Conservation (phyloP, 108 stramenopile species). For the Schizochytrium sp. region DNA sequence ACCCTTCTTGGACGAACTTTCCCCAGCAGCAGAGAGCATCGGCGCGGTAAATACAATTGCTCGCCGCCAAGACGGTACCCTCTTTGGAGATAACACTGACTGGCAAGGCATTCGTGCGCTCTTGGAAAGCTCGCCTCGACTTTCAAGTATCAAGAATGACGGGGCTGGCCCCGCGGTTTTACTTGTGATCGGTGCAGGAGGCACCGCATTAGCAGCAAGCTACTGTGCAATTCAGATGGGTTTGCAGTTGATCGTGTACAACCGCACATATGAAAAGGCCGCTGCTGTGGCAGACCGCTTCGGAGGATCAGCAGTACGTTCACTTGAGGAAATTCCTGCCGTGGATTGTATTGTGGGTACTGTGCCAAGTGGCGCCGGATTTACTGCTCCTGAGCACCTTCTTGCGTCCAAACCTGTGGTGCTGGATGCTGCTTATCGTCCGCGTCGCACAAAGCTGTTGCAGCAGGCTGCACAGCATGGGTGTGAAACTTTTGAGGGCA, state of each 20-base stretch:
- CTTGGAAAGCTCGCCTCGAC: not conserved
- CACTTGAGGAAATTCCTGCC: conserved; percentile 67
- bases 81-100: conserved; percentile 94
- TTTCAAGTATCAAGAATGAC: not conserved
- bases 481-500: conserved; percentile 88
- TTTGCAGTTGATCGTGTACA: conserved; percentile 87
- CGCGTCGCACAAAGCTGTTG: conserved; percentile 87
- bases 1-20: conserved; percentile 88
- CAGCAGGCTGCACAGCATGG: conserved; percentile 83
- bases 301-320: conserved; percentile 84
- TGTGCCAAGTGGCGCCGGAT: conserved; percentile 89
- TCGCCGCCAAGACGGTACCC: not conserved
- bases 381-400: conserved; percentile 87
- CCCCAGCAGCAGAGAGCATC: conserved; percentile 88
- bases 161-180: conserved; percentile 42
- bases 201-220: conserved; percentile 95
- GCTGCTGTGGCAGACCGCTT: conserved; percentile 85
- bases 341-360: conserved; percentile 77
- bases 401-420: conserved; percentile 73
- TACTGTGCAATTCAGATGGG: conserved; percentile 82
- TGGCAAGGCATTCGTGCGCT: conserved; percentile 90
- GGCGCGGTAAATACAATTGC: conserved; percentile 96
- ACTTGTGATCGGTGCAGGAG: conserved; percentile 94
- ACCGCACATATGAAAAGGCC: conserved; percentile 91
- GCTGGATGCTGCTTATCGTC: conserved; percentile 92